A percentile compares a stretch with the other conserved stretches of the same genome.
phyloP scores from a whole-genome alignment of 2,329 filamentous ascomycete species.

The Leptosphaerulina australis region DNA sequence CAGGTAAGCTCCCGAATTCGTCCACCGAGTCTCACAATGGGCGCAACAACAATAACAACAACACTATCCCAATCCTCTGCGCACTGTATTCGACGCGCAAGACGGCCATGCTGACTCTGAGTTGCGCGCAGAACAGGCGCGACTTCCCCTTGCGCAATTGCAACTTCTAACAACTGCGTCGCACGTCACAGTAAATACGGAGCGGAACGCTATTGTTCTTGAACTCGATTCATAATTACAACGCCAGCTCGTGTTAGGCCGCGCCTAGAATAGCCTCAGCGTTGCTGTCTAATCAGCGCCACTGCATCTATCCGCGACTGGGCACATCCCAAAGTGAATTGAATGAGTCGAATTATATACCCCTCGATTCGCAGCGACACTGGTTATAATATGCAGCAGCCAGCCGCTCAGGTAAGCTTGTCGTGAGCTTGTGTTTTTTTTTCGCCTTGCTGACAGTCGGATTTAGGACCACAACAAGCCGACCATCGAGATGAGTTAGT shows the following conservation, averaged over 20 bases:
- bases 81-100: slow-evolving; percentile 6
- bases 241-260: slow-evolving; percentile 11
- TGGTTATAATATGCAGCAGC: slow-evolving; percentile 46
- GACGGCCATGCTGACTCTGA: slow-evolving; percentile 5
- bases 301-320: slow-evolving; percentile 11
- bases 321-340: slow-evolving; percentile 10
- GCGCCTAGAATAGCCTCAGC: slow-evolving; percentile 10
- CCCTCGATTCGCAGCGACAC: slow-evolving; percentile 43
- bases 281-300: slow-evolving; percentile 11
- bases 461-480: slow-evolving; percentile 43
- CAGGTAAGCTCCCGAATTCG: slow-evolving; percentile 27
- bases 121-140: slow-evolving; percentile 4
- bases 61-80: slow-evolving; percentile 7
- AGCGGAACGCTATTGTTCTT: slow-evolving; percentile 1
- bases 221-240: slow-evolving; percentile 5
- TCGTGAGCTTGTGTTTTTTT: slow-evolving; percentile 15
- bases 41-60: slow-evolving; percentile 4
- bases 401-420: slow-evolving; percentile 62
- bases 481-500: slow-evolving; percentile 54
- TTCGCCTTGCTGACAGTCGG: slow-evolving; percentile 35
- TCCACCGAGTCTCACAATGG: slow-evolving; percentile 3
- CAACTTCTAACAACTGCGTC: slow-evolving; percentile 8
- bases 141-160: slow-evolving; percentile 7
- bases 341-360: slow-evolving; percentile 41
- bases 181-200: slow-evolving; percentile 12